These are phyloP conservation scores for Aspergillus brunneoviolaceus DNA, from an alignment of 2,329 filamentous ascomycete genomes.

Conservation along the genomic window DNA sequence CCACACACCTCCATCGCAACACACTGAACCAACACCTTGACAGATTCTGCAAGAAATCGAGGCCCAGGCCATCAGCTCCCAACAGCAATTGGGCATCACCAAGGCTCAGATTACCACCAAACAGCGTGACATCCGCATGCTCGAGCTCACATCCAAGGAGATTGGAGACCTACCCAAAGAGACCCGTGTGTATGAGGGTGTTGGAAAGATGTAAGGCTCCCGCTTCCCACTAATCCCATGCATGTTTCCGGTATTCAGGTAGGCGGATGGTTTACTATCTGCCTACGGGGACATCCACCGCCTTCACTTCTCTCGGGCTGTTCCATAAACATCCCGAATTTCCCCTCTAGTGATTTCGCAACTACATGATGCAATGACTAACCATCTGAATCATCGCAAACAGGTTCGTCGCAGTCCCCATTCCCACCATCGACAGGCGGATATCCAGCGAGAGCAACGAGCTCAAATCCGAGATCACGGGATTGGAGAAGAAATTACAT, in stretches of 20 bases:
- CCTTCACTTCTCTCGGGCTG: not conserved
- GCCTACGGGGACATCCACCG: not conserved
- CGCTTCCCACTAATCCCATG: not conserved
- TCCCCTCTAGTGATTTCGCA: not conserved
- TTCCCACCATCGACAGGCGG: conserved; percentile 70
- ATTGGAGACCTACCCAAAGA: conserved; percentile 71
- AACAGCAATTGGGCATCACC: conserved; percentile 87
- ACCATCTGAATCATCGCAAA: not conserved
- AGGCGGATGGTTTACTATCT: not conserved
- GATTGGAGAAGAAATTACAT: conserved; percentile 81
- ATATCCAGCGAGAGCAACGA: conserved; percentile 72
- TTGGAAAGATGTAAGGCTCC: conserved; percentile 87
- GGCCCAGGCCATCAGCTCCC: conserved; percentile 78
- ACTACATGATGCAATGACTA: too few species aligned
- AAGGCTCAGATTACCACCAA: conserved; percentile 81
- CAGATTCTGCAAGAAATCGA: conserved; percentile 94
- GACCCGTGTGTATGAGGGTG: conserved; percentile 86
- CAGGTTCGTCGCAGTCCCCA: conserved; percentile 85
- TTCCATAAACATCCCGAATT: not conserved
- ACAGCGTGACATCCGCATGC: conserved; percentile 82
- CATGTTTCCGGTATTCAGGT: too few species aligned
- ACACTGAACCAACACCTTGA: not conserved
- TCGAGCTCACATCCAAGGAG: conserved; percentile 83
- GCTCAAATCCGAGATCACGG: conserved; percentile 73
- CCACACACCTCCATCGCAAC: conserved; percentile 9